Evolutionary conservation across 768 basidiomycete species (phyloP).

Genomic region (Lyophyllum decastes): DNA sequence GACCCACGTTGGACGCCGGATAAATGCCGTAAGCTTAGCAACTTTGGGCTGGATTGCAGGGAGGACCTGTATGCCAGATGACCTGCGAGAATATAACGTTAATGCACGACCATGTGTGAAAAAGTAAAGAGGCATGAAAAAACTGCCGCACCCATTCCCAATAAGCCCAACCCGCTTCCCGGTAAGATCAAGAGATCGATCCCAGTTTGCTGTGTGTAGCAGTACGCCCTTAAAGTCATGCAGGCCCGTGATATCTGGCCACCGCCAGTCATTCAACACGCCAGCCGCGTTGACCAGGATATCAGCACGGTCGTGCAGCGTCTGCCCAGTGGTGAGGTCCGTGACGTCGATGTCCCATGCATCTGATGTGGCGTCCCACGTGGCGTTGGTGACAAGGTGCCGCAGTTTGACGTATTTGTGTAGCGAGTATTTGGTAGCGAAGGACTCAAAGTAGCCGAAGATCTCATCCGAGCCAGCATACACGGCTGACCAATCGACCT

Average conservation of each 20-base stretch:
- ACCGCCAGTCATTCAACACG: constrained; percentile 37
- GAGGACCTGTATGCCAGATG: constrained; percentile 35
- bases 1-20: constrained; percentile 34
- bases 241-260: constrained; percentile 38
- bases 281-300: constrained; percentile 35
- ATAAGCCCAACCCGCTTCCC: constrained; percentile 37
- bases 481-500: constrained; percentile 31
- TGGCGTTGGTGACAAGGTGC: constrained; percentile 27
- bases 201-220: constrained; percentile 39
- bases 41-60: constrained; percentile 33
- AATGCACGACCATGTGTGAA: not conserved
- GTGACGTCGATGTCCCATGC: constrained; percentile 30
- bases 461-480: constrained; percentile 34
- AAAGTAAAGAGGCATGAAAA: not conserved
- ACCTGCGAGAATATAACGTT: constrained; percentile 17
- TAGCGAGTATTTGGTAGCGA: constrained; percentile 30
- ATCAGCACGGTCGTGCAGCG: constrained; percentile 27
- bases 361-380: constrained; percentile 29
- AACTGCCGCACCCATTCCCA: constrained; percentile 36
- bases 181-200: constrained; percentile 25
- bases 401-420: constrained; percentile 30
- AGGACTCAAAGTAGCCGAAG: constrained; percentile 27
- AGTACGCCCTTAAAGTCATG: constrained; percentile 31
- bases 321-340: constrained; percentile 17
- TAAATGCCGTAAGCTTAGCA: constrained; percentile 36